Base-by-base conservation (phyloP, 805 yeast species). In the Candida anglica region DNA sequence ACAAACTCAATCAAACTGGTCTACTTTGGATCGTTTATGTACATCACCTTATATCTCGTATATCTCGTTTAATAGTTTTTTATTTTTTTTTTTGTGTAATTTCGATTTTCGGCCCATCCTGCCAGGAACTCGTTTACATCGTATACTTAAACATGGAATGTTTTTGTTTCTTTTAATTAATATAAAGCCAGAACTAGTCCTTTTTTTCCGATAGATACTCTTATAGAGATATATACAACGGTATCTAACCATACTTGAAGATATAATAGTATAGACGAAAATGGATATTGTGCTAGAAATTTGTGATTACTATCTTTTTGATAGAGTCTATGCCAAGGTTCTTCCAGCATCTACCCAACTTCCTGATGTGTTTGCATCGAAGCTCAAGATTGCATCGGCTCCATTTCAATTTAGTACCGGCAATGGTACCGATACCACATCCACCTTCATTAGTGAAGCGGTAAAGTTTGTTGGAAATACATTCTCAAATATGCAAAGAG, bases 211-310 rank as follows among this genome's bases (percentile, higher is more conserved):
- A n/a, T n/a, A n/a, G n/a, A n/a, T n/a, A n/a, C n/a, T n/a, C n/a
- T n/a, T n/a, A n/a, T n/a, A n/a, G n/a, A n/a, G n/a, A n/a, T n/a
- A n/a, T n/a, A n/a, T n/a, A n/a, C n/a, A n/a, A n/a, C n/a, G n/a
- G n/a, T n/a, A n/a, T n/a, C n/a, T n/a, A n/a, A n/a, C n/a, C n/a
- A n/a, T n/a, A n/a, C n/a, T n/a, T n/a, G n/a, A n/a, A n/a, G n/a
- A n/a, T n/a, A n/a, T n/a, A n/a, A n/a, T n/a, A n/a, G n/a, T n/a
- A n/a, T n/a, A n/a, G n/a, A n/a, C n/a, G n/a, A 53, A 30, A 38
- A 91, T 93, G 98, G 98, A 93, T 81, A 67, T 93, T 52, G 88
- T 87, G 16, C 72, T 93, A 33, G 98, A 93, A 59, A 66, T 78
- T 16, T 62, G 69, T 29, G 98, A 93, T 61, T 70, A 85, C 30